A percentile compares a stretch with the other conserved stretches of the same genome.
phyloP scores from a whole-genome alignment of 78 protist genomes.

The Bodo saltans region DNA sequence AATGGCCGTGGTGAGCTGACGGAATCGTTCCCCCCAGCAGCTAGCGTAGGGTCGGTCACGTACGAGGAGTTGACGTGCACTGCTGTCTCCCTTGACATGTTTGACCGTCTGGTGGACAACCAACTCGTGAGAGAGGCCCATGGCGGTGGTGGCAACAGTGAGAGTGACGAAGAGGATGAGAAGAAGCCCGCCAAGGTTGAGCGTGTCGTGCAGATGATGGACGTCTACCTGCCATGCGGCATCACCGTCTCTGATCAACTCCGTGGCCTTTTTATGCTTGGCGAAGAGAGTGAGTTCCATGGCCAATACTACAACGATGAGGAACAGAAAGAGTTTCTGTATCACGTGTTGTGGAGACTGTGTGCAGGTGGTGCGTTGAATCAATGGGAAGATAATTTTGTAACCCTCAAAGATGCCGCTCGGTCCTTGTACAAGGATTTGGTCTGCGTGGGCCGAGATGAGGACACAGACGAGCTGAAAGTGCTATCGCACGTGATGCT shows the following conservation, averaged over 20 bases:
- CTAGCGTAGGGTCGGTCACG: neutral
- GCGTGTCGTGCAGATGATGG: neutral
- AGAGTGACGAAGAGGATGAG: too few relatives aligned
- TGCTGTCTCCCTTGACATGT: neutral
- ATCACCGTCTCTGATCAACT: constrained; percentile 35
- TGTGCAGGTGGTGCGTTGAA: constrained; percentile 17
- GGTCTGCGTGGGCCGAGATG: neutral
- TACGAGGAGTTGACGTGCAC: neutral
- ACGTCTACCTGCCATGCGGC: neutral
- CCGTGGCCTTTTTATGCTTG: neutral
- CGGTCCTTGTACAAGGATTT: constrained; percentile 12
- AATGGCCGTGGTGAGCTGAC: neutral
- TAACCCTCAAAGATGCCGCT: neutral
- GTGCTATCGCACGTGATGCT: neutral
- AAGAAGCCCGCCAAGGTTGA: too few relatives aligned
- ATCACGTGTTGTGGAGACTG: constrained; percentile 8
- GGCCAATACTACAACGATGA: constrained; percentile 6
- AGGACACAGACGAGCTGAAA: neutral
- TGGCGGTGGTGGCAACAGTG: too few relatives aligned
- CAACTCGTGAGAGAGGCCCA: too few relatives aligned
- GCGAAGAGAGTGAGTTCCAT: constrained; percentile 4
- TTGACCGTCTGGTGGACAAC: too few relatives aligned
- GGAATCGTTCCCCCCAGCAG: neutral
- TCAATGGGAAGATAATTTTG: constrained; percentile 27
- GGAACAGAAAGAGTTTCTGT: constrained; percentile 17